Conservation (phyloP, 768 basidiomycete genomes). For the Amanita subjunquillea region DNA sequence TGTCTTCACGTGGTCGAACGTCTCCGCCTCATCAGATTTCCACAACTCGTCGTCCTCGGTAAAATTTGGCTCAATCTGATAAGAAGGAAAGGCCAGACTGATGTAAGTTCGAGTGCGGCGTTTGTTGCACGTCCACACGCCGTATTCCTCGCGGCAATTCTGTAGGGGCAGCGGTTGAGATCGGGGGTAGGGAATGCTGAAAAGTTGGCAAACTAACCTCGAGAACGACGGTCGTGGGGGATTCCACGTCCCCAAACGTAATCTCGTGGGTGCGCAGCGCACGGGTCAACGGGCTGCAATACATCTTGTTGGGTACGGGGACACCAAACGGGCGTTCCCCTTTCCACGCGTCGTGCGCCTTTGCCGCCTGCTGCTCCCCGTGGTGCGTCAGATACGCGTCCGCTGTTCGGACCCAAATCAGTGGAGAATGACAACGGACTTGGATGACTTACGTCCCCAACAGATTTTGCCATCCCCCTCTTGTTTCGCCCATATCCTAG, state of each 20-base stretch:
- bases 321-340: constrained; percentile 31
- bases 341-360: constrained; percentile 35
- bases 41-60: constrained; percentile 59
- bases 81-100: constrained; percentile 33
- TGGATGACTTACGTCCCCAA: constrained; percentile 58
- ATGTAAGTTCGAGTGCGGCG: constrained; percentile 43
- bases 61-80: constrained; percentile 46
- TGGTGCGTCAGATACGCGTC: constrained; percentile 53
- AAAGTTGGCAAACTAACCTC: constrained; percentile 32
- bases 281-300: constrained; percentile 56
- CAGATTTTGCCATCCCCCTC: constrained; percentile 53
- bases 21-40: constrained; percentile 45
- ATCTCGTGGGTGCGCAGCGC: constrained; percentile 47
- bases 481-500: constrained; percentile 52
- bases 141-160: constrained; percentile 59
- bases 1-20: constrained; percentile 28
- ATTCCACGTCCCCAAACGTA: constrained; percentile 33
- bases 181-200: too few relatives aligned
- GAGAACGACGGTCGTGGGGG: constrained; percentile 29
- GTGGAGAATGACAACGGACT: too few relatives aligned
- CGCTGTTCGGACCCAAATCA: constrained; percentile 24
- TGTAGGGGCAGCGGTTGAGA: constrained; percentile 12
- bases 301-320: constrained; percentile 44
- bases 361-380: constrained; percentile 46
- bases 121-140: constrained; percentile 64